A percentile compares a stretch with the other conserved stretches of the same genome.
These are phyloP conservation scores for Auricularia sp. DNA, from an alignment of 768 basidiomycete genomes.

Conservation along the genomic window DNA sequence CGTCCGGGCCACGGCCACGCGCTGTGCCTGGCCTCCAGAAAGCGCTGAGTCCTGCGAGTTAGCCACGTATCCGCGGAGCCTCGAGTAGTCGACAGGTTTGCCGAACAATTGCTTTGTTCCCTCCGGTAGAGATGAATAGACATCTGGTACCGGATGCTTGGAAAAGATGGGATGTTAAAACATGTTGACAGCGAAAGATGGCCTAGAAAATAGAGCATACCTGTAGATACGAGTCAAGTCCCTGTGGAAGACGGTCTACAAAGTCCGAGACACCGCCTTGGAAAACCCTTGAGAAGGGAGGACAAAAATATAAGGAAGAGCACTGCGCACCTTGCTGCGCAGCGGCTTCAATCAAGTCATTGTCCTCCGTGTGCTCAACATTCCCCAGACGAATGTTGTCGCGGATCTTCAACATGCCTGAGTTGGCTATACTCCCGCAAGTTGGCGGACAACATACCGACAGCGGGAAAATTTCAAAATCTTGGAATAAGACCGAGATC, in stretches of 20 bases:
- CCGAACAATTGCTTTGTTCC: constrained; percentile 57
- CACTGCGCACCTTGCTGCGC: constrained; percentile 33
- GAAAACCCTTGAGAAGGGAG: not conserved
- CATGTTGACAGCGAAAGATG: not conserved
- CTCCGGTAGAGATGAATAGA: constrained; percentile 55
- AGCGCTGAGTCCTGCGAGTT: constrained; percentile 20
- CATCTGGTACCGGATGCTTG: constrained; percentile 57
- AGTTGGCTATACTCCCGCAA: not conserved
- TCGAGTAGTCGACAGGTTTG: constrained; percentile 40
- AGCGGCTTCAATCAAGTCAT: constrained; percentile 50
- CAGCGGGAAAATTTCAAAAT: constrained; percentile 71
- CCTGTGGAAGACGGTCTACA: constrained; percentile 53
- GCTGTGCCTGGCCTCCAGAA: constrained; percentile 68
- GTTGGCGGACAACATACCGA: constrained; percentile 38
- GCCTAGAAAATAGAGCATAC: not conserved
- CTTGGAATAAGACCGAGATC: constrained; percentile 68
- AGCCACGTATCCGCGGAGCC: constrained; percentile 16
- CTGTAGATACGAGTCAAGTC: constrained; percentile 58
- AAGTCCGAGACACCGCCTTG: constrained; percentile 57
- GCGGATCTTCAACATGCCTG: constrained; percentile 38
- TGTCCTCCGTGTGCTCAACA: constrained; percentile 42
- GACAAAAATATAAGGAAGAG: not conserved
- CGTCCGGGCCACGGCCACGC: constrained; percentile 44
- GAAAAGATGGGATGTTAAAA: not conserved
- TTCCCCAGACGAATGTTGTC: constrained; percentile 74